Evolutionary conservation across 257 asterid genomes (phyloP), one percentile per base, ranked within the genome.

Genomic region (Solanum peruvianum): DNA sequence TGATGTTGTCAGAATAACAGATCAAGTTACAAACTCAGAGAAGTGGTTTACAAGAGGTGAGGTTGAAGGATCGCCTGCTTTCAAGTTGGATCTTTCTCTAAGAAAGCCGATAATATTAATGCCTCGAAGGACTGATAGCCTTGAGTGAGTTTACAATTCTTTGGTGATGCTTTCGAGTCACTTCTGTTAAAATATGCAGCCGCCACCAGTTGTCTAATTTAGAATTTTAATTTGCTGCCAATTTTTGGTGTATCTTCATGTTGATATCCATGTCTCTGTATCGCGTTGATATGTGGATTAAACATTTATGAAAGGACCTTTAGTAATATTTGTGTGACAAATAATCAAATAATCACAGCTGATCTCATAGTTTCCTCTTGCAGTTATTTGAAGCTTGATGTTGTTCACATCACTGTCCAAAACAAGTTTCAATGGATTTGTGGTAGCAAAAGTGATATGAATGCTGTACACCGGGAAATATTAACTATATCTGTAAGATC

Each of bases 381-480:
- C 98, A 97, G 99, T 91, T 97, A 92, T 90, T 92, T 97, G 92
- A 94, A 97, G 94, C 99, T 97, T 73, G 99, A 97, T 92, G 95
- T 97, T 86, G 99, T 97, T 90, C 98, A 97, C 86, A 97, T 97
- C 89, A 95, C 99, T 89, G 97, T 97, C 88, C 95, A 91, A 90
- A 97, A 97, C 93, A 86, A 92, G 29, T 95, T 94, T 92, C 93
- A 93, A 87, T 97, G 98, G 99, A 88, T 92, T 86, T 93, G 92
- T 62, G 98, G 98, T 87, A 90, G 92, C 91, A 92, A 85, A 91
- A 93, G 89, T 18, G 98, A 95, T 20, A 91, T 93, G 87, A 93
- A 93, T 88, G 99, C 99, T 23, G 94, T 97, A 13, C 99, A 97
- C 87, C 76, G 93, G 95, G 99, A 97, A 4, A 92, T 92, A 82